Evolutionary conservation across 148 eudicot genomes (phyloP), one percentile per base, ranked within the genome.

Genomic region (Rhododendron ovatum): DNA sequence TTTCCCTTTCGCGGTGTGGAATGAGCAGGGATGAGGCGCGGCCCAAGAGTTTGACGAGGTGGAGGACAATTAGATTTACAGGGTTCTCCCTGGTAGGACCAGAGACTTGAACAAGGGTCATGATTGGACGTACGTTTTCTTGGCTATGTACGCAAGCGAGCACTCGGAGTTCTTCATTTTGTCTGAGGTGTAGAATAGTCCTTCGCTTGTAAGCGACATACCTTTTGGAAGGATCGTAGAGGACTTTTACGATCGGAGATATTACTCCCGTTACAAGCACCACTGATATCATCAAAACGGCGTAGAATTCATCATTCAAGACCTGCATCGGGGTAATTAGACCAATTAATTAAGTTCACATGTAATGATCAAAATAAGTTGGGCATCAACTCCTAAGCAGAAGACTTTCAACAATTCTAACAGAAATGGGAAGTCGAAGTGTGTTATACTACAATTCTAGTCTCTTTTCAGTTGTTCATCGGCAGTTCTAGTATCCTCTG

Each of bases 191-290:
- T 61, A 91, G 61, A 28, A 94, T 91, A 51, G 89, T 87, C 85
- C 91, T 91, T 81, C 78, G 86, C 22, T 81, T 65, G 33, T 85
- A 89, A 37, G 89, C 90, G 3, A 86, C 86, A 57, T 94, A 95
- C 82, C 92, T 91, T 41, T 88, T 84, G 9, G 90, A 87, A 18
- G 98, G 98, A 77, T 92, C 92, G 67, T 96, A 94, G 15, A 96
- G 89, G 69, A 61, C 43, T 24, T 80, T 86, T 75, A 96, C 82
- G 0, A 87, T 59, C 5, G 92, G 83, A 17, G 87, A 74, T 39
- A 92, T 88, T 2, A 81, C 74, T 20, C 92, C 85, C 1, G 93
- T 89, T 80, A 90, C 75, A 1, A 92, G 77, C 41, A 92, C 50
- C 87, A 93, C 91, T 81, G 90, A 55, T 41, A 91, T 13, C 55